phyloP scores from a whole-genome alignment of 2,329 filamentous ascomycete species.

The Botrytis paeoniae region DNA sequence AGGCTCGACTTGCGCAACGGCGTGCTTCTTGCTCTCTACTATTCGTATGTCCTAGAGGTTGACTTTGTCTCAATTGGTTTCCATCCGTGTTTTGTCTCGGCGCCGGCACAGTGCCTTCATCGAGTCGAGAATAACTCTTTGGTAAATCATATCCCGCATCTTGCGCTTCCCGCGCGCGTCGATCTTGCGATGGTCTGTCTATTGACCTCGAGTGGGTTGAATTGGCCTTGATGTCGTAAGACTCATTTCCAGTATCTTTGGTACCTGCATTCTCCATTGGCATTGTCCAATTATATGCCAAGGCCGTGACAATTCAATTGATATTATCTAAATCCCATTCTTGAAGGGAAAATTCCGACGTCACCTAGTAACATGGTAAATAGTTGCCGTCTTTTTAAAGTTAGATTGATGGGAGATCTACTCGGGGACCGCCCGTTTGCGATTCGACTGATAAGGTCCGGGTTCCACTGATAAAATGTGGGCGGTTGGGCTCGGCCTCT shows the following conservation, averaged over 20 bases:
- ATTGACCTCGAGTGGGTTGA: neutral
- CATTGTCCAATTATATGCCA: slow-evolving; percentile 15
- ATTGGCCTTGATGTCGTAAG: neutral
- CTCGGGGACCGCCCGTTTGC: slow-evolving; percentile 7
- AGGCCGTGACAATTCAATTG: neutral
- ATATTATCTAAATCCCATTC: neutral
- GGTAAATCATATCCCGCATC: slow-evolving; percentile 39
- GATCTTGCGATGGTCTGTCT: neutral
- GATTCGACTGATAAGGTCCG: slow-evolving; percentile 16
- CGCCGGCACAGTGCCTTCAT: slow-evolving; percentile 44
- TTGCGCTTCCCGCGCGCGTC: neutral
- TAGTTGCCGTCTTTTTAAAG: slow-evolving; percentile 14
- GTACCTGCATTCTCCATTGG: slow-evolving; percentile 6
- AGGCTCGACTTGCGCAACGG: slow-evolving; percentile 9
- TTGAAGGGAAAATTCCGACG: neutral
- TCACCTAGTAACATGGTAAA: neutral
- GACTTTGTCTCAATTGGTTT: slow-evolving; percentile 37
- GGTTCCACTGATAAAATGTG: slow-evolving; percentile 11
- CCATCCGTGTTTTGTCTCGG: slow-evolving; percentile 45
- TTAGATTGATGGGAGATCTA: neutral
- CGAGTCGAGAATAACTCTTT: slow-evolving; percentile 42
- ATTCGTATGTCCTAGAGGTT: slow-evolving; percentile 38
- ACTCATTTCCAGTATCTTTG: neutral
- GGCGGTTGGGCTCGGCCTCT: neutral
- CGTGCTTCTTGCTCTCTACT: neutral